Conservation (phyloP, 169 alveolate species). For the Plasmodium ovale region DNA sequence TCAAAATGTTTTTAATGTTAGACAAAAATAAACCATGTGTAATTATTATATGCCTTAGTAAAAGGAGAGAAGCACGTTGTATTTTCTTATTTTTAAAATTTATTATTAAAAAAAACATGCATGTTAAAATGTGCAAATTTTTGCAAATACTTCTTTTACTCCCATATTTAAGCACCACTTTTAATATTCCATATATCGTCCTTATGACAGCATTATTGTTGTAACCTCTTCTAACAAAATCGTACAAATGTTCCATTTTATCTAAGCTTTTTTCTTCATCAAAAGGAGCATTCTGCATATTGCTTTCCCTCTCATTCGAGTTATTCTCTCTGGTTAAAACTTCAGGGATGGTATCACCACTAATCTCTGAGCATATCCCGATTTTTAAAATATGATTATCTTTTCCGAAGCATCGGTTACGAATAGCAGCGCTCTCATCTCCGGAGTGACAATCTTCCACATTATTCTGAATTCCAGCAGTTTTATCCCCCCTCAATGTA, state of each 20-base stretch:
- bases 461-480: conserved; percentile 1
- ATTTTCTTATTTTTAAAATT: conserved; percentile 9
- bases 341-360: not conserved
- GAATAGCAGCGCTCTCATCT: too few species aligned
- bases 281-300: not conserved
- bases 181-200: conserved; percentile 25
- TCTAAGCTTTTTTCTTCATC: not conserved
- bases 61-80: not conserved
- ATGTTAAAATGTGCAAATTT: conserved; percentile 41
- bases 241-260: conserved; percentile 2
- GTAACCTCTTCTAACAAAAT: conserved; percentile 3
- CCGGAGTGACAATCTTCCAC: not conserved
- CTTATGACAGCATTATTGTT: not conserved
- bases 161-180: conserved; percentile 17
- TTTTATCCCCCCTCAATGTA: not conserved
- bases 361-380: not conserved
- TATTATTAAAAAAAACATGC: conserved; percentile 33
- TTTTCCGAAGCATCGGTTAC: too few species aligned
- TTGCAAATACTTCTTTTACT: conserved; percentile 32
- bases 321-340: not conserved
- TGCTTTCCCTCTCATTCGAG: not conserved
- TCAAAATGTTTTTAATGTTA: conserved; percentile 1
- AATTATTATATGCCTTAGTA: conserved; percentile 30
- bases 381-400: too few species aligned
- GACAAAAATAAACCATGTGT: conserved; percentile 17